Base-by-base conservation (phyloP, 1,284 basidiomycete species). In the Cerioporus squamosus region DNA sequence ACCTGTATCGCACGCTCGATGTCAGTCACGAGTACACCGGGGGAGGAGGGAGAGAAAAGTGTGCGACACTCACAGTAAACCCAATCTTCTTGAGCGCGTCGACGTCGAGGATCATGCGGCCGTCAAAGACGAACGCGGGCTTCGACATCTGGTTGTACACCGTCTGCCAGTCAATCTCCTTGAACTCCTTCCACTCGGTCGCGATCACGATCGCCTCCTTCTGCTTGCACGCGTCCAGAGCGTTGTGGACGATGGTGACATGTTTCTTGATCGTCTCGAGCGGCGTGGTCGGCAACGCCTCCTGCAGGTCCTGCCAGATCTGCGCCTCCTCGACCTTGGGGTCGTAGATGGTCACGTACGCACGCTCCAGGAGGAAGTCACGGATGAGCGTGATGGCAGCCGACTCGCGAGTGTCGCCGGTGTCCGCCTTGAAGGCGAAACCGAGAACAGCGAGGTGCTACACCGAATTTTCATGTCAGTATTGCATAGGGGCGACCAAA, bases 131-230 rank as follows among this genome's bases (percentile, higher is more conserved):
- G 72, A 97, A 96, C 10, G 94, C 94, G 36, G 97, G 97, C 82
- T 98, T 98, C 73, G 91, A 92, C 94, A 98, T 98, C 69, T 83
- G 79, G 59, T 79, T 75, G 79, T 98, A 97, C 44, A 98, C 90
- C 49, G 77, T 75, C 68, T 84, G 75, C 97, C 97, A 99, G 77
- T 97, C 89, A 66, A 98, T 91, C 43, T 88, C 83, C 70, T 85
- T 84, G 83, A 99, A 99, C 78, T 98, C 95, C 75, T 92, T 93
- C 95, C 95, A 96, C 77, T 97, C 95, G 9, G 95, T 97, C 15
- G 90, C 91, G 71, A 98, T 87, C 52, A 98, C 93, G 63, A 98
- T 87, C 2, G 94, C 97, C 76, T 98, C 96, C 53, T 94, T 91
- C 62, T 89, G 82, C 72, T 85, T 84, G 80, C 94, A 97, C 5